These are phyloP conservation scores for Aspergillus sp. DNA, from an alignment of 2,329 filamentous ascomycete species.

Conservation along the genomic window DNA sequence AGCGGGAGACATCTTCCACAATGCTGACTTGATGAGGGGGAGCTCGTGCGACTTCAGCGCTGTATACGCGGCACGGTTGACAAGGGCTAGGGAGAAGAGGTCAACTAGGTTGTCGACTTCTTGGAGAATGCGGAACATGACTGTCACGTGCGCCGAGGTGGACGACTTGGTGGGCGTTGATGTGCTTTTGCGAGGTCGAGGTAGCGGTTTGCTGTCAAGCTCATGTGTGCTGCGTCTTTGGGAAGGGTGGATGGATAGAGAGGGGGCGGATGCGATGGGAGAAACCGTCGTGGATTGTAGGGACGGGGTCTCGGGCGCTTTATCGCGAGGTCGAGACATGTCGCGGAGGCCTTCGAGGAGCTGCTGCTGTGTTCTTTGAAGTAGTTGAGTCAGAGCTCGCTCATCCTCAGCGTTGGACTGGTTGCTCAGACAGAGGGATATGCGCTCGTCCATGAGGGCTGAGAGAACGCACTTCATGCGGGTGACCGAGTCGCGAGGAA, in stretches of 20 bases:
- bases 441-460: neutral
- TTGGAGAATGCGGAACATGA: neutral
- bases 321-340: neutral
- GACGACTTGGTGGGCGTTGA: neutral
- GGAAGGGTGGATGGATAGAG: neutral
- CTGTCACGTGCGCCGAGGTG: neutral
- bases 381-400: neutral
- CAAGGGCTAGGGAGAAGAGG: neutral
- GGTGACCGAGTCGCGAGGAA: neutral
- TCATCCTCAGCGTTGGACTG: neutral
- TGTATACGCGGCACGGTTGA: neutral
- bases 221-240: neutral
- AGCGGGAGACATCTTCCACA: constrained; percentile 4
- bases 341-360: neutral
- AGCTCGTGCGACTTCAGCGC: neutral
- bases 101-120: neutral
- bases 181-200: neutral
- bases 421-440: neutral
- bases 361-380: neutral
- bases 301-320: neutral
- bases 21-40: neutral
- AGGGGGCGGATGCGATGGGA: neutral
- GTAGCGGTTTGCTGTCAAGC: neutral
- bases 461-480: neutral
- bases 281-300: neutral